Percentiles rank a stretch among this genome's conserved stretches.
Conservation (phyloP, 2,329 filamentous ascomycete species). For the Xylariaceae sp. region DNA sequence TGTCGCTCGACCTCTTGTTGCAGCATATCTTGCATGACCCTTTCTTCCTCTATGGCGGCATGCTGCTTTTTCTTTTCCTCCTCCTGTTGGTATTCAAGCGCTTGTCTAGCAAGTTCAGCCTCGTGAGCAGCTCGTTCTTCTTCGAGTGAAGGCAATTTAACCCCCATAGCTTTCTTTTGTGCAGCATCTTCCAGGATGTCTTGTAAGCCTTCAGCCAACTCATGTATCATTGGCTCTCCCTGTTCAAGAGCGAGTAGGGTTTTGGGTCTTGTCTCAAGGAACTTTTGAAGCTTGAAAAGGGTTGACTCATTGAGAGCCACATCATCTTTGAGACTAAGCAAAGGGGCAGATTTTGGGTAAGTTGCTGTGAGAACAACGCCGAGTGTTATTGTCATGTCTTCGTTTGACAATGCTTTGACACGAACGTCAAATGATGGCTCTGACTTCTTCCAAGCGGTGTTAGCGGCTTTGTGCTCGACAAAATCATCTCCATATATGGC, state of each 20-base stretch:
- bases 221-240: slow-evolving; percentile 56
- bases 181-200: slow-evolving; percentile 85
- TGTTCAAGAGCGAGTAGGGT: slow-evolving; percentile 50
- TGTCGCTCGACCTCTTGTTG: slow-evolving; percentile 68
- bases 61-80: slow-evolving; percentile 51
- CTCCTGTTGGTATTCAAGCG: slow-evolving; percentile 50
- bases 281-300: slow-evolving; percentile 64
- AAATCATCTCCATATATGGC: slow-evolving; percentile 92
- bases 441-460: slow-evolving; percentile 85
- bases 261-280: slow-evolving; percentile 55
- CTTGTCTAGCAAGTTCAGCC: slow-evolving; percentile 61
- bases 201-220: slow-evolving; percentile 65
- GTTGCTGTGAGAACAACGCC: slow-evolving; percentile 80
- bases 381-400: slow-evolving; percentile 67
- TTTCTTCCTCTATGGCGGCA: slow-evolving; percentile 62
- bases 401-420: slow-evolving; percentile 69
- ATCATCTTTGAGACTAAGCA: slow-evolving; percentile 64
- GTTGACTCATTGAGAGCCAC: slow-evolving; percentile 66
- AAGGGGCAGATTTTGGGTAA: slow-evolving; percentile 79
- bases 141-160: slow-evolving; percentile 78
- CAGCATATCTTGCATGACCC: slow-evolving; percentile 65
- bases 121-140: slow-evolving; percentile 85
- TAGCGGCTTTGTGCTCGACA: slow-evolving; percentile 64
- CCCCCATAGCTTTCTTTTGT: slow-evolving; percentile 67
- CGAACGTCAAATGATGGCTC: slow-evolving; percentile 79